A percentile compares a stretch with the other conserved stretches of the same genome.
These are phyloP conservation scores for Bryopsis sp. DNA, from an alignment of 139 green algal genomes.

Conservation along the genomic window DNA sequence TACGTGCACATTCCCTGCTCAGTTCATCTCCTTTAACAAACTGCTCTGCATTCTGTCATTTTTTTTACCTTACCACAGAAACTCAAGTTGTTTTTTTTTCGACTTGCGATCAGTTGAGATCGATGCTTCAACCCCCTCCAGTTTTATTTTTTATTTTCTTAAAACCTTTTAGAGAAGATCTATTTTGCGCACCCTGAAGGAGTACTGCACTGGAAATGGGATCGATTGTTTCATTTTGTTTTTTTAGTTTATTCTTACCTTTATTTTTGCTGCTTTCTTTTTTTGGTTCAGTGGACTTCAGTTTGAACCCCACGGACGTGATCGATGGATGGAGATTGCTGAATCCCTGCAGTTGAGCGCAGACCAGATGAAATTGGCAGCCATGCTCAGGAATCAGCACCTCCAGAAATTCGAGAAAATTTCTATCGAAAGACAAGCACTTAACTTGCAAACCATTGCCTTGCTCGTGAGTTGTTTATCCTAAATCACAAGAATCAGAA, in stretches of 20 bases:
- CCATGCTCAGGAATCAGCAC: conserved; percentile 7
- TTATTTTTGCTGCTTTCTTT: neutral
- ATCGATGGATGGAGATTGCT: neutral
- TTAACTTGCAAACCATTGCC: conserved; percentile 7
- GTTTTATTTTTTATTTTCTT: neutral
- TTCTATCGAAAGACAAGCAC: neutral
- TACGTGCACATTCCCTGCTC: neutral
- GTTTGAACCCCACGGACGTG: conserved; percentile 1
- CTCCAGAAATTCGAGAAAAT: conserved; percentile 4
- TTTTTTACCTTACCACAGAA: too few relatives aligned
- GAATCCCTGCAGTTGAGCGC: neutral
- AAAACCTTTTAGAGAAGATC: neutral
- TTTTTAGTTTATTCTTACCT: too few relatives aligned
- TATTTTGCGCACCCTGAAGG: too few relatives aligned
- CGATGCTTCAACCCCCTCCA: neutral
- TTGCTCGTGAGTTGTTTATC: neutral
- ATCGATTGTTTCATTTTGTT: too few relatives aligned
- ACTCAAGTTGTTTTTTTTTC: too few relatives aligned
- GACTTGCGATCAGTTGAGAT: too few relatives aligned
- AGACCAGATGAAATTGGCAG: conserved; percentile 1
- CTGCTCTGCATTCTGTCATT: too few relatives aligned
- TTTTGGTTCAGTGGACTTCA: neutral
- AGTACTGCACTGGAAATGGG: too few relatives aligned
- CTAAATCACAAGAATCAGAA: too few relatives aligned
- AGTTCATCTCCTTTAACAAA: too few relatives aligned